Percentiles rank a stretch among this genome's conserved stretches.
Evolutionary conservation across 2,329 filamentous ascomycete genomes (phyloP).

Genomic region (Exutisphaerella laricina): DNA sequence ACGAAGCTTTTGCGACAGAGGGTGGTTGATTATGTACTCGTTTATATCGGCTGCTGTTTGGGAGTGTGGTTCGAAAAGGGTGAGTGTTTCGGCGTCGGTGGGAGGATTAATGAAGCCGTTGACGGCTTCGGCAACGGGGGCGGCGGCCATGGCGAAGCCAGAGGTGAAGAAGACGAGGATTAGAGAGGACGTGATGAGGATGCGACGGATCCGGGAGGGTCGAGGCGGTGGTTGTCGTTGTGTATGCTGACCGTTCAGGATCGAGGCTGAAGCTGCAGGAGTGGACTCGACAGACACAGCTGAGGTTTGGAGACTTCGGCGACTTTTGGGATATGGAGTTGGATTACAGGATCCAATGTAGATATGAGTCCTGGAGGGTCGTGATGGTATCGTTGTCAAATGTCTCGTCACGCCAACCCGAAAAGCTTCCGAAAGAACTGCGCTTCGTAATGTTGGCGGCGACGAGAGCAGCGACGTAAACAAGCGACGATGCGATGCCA

Average conservation of each 20-base stretch:
- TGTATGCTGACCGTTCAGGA: no score
- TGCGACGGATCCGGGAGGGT: constrained; percentile 9
- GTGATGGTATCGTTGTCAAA: constrained; percentile 17
- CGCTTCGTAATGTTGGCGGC: constrained; percentile 18
- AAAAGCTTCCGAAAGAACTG: constrained; percentile 12
- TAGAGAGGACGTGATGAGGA: constrained; percentile 40
- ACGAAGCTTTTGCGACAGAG: constrained; percentile 65
- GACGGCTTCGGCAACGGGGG: constrained; percentile 48
- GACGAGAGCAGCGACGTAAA: constrained; percentile 13
- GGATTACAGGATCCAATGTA: constrained; percentile 15
- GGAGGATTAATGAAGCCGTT: constrained; percentile 50
- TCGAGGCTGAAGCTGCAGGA: constrained; percentile 2
- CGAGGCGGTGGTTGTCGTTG: constrained; percentile 1
- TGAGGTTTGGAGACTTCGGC: constrained; percentile 12
- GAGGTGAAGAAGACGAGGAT: constrained; percentile 46
- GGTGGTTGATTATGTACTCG: constrained; percentile 66
- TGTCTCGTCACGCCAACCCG: constrained; percentile 14
- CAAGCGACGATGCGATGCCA: neutral
- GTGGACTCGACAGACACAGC: constrained; percentile 6
- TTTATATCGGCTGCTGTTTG: constrained; percentile 56
- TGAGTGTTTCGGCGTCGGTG: constrained; percentile 68
- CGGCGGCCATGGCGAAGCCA: constrained; percentile 54
- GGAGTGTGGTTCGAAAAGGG: constrained; percentile 56
- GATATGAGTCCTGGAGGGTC: constrained; percentile 11
- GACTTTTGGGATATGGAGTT: constrained; percentile 7